Evolutionary conservation across 257 asterid genomes (phyloP).

Genomic region (Voacanga thouarsii): DNA sequence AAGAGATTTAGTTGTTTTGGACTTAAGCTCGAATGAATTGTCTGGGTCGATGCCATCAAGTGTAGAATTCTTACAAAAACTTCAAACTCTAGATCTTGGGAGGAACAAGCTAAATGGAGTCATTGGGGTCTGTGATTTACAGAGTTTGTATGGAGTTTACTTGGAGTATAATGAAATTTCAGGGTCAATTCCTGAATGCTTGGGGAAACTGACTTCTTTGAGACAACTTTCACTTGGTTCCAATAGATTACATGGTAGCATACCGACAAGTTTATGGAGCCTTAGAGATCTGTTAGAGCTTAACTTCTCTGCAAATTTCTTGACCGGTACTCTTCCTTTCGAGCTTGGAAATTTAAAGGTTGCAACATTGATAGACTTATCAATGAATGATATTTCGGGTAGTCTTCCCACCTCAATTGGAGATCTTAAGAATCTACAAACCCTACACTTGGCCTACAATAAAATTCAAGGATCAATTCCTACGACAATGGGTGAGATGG

Average conservation of each 20-base stretch:
- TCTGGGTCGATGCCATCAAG: constrained; percentile 11
- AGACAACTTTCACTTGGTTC: background rate
- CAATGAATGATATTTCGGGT: constrained; percentile 5
- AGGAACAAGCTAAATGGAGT: constrained; percentile 3
- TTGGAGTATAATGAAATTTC: background rate
- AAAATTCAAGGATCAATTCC: constrained; percentile 29
- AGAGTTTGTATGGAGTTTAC: background rate
- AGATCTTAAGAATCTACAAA: background rate
- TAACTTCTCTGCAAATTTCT: background rate
- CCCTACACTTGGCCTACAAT: constrained; percentile 24
- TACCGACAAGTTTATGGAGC: background rate
- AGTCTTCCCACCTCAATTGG: constrained; percentile 23
- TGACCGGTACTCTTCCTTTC: background rate
- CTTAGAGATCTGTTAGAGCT: constrained; percentile 2
- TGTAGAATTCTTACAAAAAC: background rate
- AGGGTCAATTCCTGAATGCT: constrained; percentile 7
- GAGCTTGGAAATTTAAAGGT: constrained; percentile 4
- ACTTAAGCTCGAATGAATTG: background rate
- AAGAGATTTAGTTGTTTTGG: background rate
- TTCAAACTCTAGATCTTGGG: background rate
- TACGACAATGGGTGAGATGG: constrained; percentile 12
- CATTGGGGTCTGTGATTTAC: background rate
- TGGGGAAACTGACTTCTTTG: constrained; percentile 8
- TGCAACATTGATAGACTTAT: background rate
- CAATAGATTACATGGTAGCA: background rate